phyloP scores from a whole-genome alignment of 495 filamentous ascomycete genomes.

The Penicillium cinerascens region DNA sequence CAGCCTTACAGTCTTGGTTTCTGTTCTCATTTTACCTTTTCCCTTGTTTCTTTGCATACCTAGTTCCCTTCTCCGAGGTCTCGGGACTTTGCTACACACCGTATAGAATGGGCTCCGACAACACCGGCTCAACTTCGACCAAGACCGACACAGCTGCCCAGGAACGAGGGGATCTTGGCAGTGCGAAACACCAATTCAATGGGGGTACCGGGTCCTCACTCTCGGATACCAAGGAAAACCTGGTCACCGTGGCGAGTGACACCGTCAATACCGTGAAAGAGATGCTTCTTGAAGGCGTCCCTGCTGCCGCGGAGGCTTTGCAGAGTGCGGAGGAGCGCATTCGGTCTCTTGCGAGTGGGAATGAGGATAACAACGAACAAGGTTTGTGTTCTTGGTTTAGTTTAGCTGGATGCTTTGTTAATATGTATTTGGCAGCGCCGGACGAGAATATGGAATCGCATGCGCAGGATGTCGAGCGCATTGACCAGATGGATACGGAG shows the following conservation, averaged over 20 bases:
- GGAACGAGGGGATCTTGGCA: constrained; percentile 1
- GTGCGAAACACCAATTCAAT: constrained; percentile 6
- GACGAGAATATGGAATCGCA: not conserved
- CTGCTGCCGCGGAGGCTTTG: constrained; percentile 5
- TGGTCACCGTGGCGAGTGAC: constrained; percentile 1
- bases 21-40: not conserved
- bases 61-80: not conserved
- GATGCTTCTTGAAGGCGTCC: constrained; percentile 2
- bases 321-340: not conserved
- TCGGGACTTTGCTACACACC: too few relatives aligned
- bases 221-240: constrained; percentile 4
- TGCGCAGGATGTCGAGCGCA: constrained; percentile 15
- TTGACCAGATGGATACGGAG: constrained; percentile 31
- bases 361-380: not conserved
- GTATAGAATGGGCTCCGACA: not conserved
- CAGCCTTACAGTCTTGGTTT: constrained; percentile 8
- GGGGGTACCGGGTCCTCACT: not conserved
- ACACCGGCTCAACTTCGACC: not conserved
- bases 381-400: not conserved
- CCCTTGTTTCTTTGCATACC: not conserved
- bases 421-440: not conserved
- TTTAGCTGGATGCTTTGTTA: not conserved
- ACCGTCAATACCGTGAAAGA: constrained; percentile 3
- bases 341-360: not conserved
- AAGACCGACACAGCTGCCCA: not conserved